A percentile compares a stretch with the other conserved stretches of the same genome.
Evolutionary conservation across 2,329 filamentous ascomycete species (phyloP).

Genomic region (Colletotrichum liriopes): DNA sequence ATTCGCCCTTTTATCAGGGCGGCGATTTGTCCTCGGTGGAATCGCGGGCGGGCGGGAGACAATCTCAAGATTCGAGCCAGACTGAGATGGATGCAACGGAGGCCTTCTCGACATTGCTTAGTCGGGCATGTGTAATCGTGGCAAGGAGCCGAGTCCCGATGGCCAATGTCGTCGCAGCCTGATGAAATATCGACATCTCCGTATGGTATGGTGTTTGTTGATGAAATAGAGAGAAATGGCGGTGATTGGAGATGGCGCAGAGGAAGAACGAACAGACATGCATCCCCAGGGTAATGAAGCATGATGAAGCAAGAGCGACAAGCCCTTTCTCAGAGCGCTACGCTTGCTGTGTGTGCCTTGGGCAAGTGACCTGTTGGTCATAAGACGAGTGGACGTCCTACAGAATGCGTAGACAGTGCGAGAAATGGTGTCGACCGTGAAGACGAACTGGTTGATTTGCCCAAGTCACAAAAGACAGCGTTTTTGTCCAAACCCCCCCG

Average conservation of each 20-base stretch:
- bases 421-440: neutral
- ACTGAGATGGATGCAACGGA: slow-evolving; percentile 2
- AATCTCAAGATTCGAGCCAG: neutral
- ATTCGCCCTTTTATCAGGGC: neutral
- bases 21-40: neutral
- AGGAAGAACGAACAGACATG: neutral
- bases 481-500: no score
- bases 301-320: neutral
- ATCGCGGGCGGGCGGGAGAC: neutral
- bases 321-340: neutral
- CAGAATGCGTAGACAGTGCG: neutral
- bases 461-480: no score
- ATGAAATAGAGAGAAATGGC: neutral
- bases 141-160: neutral
- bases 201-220: neutral
- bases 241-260: neutral
- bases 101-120: neutral
- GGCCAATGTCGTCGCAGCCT: neutral
- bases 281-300: neutral
- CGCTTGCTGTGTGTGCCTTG: neutral
- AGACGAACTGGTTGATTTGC: no score
- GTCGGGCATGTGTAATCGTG: slow-evolving; percentile 1
- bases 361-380: no score
- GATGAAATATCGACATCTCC: neutral
- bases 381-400: neutral